Conservation (phyloP, 441 rosid genomes). For the Erodium chrysanthum region DNA sequence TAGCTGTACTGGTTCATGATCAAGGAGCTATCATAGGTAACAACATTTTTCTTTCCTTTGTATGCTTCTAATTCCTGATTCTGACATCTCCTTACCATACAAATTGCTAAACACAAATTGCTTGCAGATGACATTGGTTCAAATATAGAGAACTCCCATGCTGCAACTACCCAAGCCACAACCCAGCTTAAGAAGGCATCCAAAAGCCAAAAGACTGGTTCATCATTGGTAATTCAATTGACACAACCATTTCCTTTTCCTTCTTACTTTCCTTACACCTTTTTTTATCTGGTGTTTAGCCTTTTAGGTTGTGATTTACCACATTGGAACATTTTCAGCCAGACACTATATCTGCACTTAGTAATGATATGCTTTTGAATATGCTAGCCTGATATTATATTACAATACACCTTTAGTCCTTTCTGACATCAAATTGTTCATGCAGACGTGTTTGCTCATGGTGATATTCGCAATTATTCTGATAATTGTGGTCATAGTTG, state of each 20-base stretch:
- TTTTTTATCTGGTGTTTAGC: background rate
- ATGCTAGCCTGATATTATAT: background rate
- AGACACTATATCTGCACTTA: no score
- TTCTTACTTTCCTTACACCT: background rate
- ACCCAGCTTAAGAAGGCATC: conserved; percentile 48
- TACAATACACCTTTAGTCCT: background rate
- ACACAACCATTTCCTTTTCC: background rate
- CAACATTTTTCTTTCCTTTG: conserved; percentile 16
- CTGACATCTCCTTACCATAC: background rate
- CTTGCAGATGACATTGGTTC: conserved; percentile 52
- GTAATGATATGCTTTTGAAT: no score
- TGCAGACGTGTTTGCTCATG: conserved; percentile 80
- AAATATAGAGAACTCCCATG: conserved; percentile 42
- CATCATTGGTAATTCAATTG: conserved; percentile 39
- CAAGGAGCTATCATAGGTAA: conserved; percentile 67
- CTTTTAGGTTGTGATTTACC: no score
- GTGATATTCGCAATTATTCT: conserved; percentile 86
- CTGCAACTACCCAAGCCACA: conserved; percentile 39
- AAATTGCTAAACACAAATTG: conserved; percentile 8
- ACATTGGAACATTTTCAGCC: no score
- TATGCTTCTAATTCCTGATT: background rate
- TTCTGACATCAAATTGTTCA: background rate
- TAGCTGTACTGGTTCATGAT: conserved; percentile 60
- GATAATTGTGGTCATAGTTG: conserved; percentile 64
- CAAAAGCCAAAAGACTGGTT: conserved; percentile 44